These are phyloP conservation scores for Erythrobasidium yunnanense DNA, from an alignment of 768 basidiomycete genomes.

Conservation along the genomic window DNA sequence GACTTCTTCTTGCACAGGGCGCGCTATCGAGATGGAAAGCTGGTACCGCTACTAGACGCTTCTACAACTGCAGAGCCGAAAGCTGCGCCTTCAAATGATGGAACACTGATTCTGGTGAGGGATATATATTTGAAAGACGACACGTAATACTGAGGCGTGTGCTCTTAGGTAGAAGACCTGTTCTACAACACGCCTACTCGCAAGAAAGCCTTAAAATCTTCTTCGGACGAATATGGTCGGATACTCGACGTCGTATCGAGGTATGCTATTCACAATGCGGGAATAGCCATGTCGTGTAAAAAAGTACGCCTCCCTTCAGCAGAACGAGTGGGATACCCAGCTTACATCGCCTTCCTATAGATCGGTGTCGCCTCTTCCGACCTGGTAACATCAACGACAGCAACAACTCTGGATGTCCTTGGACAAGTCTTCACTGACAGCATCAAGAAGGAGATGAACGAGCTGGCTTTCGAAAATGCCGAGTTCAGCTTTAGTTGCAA, in stretches of 20 bases:
- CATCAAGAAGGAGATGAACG: constrained; percentile 62
- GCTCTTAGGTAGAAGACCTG: constrained; percentile 74
- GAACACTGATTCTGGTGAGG: constrained; percentile 68
- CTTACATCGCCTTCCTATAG: constrained; percentile 43
- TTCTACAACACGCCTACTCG: constrained; percentile 89
- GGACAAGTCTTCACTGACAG: constrained; percentile 67
- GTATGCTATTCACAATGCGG: constrained; percentile 88
- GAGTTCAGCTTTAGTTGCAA: constrained; percentile 59
- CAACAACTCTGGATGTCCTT: constrained; percentile 59
- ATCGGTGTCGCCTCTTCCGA: constrained; percentile 64
- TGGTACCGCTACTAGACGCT: constrained; percentile 61
- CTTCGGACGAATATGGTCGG: constrained; percentile 81
- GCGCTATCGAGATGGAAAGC: constrained; percentile 62
- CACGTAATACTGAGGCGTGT: not conserved
- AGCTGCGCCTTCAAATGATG: constrained; percentile 86
- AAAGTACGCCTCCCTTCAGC: constrained; percentile 46
- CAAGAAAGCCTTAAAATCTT: constrained; percentile 66
- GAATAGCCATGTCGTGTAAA: constrained; percentile 77
- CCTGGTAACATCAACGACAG: constrained; percentile 62
- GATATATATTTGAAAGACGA: not conserved
- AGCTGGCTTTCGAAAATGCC: constrained; percentile 42
- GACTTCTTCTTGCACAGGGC: constrained; percentile 49
- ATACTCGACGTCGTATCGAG: constrained; percentile 84
- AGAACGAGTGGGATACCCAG: not conserved
- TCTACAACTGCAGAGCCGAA: constrained; percentile 60